Conservation (phyloP, 139 green algal species). For the Diplosphaera chodatii region DNA sequence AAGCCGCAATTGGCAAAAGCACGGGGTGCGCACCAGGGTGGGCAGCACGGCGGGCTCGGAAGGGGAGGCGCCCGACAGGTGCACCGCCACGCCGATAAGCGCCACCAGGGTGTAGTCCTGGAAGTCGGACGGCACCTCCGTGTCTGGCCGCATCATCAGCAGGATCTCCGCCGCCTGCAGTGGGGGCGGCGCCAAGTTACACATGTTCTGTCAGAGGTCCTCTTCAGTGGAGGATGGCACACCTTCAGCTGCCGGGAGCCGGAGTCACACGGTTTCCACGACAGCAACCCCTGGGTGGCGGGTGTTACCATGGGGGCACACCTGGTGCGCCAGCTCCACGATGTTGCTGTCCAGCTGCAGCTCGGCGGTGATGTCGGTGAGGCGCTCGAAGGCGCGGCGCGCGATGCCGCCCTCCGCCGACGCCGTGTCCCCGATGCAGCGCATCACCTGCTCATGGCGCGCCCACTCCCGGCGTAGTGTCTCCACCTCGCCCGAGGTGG, state of each 20-base stretch:
- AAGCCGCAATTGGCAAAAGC: no score
- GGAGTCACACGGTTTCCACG: no score
- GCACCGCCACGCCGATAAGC: slow-evolving; percentile 60
- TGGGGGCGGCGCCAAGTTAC: no score
- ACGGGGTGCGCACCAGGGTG: slow-evolving; percentile 32
- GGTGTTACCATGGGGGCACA: no score
- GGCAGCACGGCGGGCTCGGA: slow-evolving; percentile 56
- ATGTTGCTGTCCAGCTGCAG: slow-evolving; percentile 29
- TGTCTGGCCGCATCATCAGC: slow-evolving; percentile 64
- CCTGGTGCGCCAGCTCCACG: slow-evolving; percentile 57
- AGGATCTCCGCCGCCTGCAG: slow-evolving; percentile 77
- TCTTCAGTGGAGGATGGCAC: no score
- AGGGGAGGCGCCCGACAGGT: slow-evolving; percentile 38
- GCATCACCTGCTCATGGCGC: slow-evolving; percentile 57
- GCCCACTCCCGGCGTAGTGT: slow-evolving; percentile 36
- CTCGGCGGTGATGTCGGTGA: slow-evolving; percentile 45
- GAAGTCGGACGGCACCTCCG: slow-evolving; percentile 70
- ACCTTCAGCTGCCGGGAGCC: no score
- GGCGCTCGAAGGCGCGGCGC: slow-evolving; percentile 44
- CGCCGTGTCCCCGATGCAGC: slow-evolving; percentile 41
- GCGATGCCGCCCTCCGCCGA: slow-evolving; percentile 52
- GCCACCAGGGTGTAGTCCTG: slow-evolving; percentile 80
- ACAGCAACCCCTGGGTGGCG: no score
- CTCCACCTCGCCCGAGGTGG: slow-evolving; percentile 16
- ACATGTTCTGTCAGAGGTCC: no score